These are phyloP conservation scores for Onygenales sp. DNA, from an alignment of 2,329 filamentous ascomycete species.

Conservation along the genomic window DNA sequence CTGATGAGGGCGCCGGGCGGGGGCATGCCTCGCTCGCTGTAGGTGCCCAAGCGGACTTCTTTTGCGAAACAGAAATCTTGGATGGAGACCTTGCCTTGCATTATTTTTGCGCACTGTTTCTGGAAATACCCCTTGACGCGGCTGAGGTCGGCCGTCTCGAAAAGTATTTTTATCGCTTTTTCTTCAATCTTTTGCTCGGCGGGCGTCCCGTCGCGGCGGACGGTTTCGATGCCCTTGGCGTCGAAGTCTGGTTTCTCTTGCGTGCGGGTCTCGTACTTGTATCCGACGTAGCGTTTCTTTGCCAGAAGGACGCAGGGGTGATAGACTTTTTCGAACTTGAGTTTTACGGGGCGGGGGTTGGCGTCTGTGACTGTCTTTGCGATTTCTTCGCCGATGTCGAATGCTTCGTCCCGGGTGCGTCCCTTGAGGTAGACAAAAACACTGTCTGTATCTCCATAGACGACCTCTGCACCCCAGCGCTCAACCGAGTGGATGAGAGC, in stretches of 20 bases:
- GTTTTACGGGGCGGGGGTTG: conserved; percentile 85
- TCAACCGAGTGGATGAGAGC: conserved; percentile 81
- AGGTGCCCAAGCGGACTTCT: conserved; percentile 84
- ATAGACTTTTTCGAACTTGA: conserved; percentile 98
- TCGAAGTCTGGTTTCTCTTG: conserved; percentile 84
- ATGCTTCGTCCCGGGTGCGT: conserved; percentile 77
- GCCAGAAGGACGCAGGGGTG: conserved; percentile 87
- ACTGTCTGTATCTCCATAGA: conserved; percentile 96
- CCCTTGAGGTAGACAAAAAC: conserved; percentile 86
- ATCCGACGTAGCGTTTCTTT: conserved; percentile 97
- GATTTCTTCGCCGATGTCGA: conserved; percentile 87
- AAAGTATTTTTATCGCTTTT: conserved; percentile 77
- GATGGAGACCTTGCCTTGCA: conserved; percentile 76
- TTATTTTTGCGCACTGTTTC: conserved; percentile 81
- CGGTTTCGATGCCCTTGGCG: conserved; percentile 96
- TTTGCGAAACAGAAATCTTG: conserved; percentile 94
- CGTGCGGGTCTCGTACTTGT: conserved; percentile 76
- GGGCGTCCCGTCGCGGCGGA: conserved; percentile 86
- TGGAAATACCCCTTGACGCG: conserved; percentile 87
- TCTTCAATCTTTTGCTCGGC: conserved; percentile 97
- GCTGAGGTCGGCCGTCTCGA: conserved; percentile 80
- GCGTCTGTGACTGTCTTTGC: conserved; percentile 75
- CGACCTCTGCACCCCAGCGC: conserved; percentile 88
- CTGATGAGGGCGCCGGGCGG: conserved; percentile 86
- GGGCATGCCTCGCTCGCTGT: conserved; percentile 68